Base-by-base conservation (phyloP, 257 asterid species). In the Lantana camara region DNA sequence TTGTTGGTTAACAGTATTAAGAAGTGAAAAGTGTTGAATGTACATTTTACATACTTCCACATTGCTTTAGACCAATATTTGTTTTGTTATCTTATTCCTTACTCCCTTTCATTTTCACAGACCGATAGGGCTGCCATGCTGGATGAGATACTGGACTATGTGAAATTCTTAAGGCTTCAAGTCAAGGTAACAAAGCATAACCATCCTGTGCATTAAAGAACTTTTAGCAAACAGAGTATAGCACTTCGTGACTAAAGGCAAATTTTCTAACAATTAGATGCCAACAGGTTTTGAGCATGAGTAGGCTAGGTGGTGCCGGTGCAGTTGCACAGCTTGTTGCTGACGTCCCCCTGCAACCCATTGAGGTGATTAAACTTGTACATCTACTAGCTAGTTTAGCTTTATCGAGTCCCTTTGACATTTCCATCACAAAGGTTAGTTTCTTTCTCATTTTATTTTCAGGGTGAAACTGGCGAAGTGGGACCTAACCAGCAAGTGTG, bases 321-420 rank as follows among this genome's bases (percentile, higher is more conserved):
- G 91, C 91, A 29, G 88, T 84, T 63, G 91, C 91, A 48, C 88
- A 79, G 67, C 87, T 84, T 62, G 91, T 84, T 57, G 82, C 91
- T 3, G 91, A 84, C 67, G 75, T 84, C 68, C 91, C 87, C 2
- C 70, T 77, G 57, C 84, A 79, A 66, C 75, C 85, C 59, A 70
- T 75, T 40, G 88, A 84, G 88, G 91, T 84, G 70, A 66, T 32
- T 27, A 2, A 27, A 27, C 32, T 27, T 27, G 5, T 27, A 27
- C 32, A 5, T 27, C 32, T 27, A 27, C 32, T 27, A 27, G 32
- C 32, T 27, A 27, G 32, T 27, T 27, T 2, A 27, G 32, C 32
- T 27, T 27, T 27, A 27, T 27, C 5, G 32, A 27, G 32, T 27
- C 5, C 4, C 32, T 35, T 1, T 35, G 57, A 34, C 7, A 61